Conservation (phyloP, 495 filamentous ascomycete genomes). For the Thermochaetoides thermophila region DNA sequence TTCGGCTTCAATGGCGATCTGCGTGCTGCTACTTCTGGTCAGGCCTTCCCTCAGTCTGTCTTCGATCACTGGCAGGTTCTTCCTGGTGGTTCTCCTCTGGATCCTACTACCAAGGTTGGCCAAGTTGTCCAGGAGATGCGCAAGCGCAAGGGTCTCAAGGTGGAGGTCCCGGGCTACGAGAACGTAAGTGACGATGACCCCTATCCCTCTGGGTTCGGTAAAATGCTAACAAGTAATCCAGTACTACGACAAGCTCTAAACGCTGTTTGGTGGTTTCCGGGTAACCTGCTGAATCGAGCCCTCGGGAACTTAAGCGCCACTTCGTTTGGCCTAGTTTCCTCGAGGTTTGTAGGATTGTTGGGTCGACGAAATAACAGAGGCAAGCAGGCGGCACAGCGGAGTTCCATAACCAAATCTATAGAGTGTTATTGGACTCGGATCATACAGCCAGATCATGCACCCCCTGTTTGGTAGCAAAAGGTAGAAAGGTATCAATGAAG, state of each 20-base stretch:
- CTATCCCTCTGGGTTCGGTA: background rate
- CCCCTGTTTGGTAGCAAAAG: slow-evolving; percentile 18
- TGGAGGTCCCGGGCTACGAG: slow-evolving; percentile 71
- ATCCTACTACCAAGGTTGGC: slow-evolving; percentile 72
- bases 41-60: slow-evolving; percentile 96
- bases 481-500: slow-evolving; percentile 15
- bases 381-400: slow-evolving; percentile 6
- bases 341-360: slow-evolving; percentile 4
- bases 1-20: slow-evolving; percentile 99
- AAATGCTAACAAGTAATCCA: slow-evolving; percentile 43
- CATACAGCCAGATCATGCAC: slow-evolving; percentile 10
- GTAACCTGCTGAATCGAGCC: slow-evolving; percentile 25
- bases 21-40: slow-evolving; percentile 79
- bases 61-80: slow-evolving; percentile 98
- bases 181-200: slow-evolving; percentile 56
- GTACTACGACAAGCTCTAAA: slow-evolving; percentile 99
- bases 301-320: slow-evolving; percentile 13
- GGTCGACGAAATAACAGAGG: slow-evolving; percentile 3
- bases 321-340: slow-evolving; percentile 6
- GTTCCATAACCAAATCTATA: slow-evolving; percentile 10
- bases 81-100: slow-evolving; percentile 85
- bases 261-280: slow-evolving; percentile 19
- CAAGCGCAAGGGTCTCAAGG: slow-evolving; percentile 99
- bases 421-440: slow-evolving; percentile 5
- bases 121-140: slow-evolving; percentile 76